Conservation (phyloP, 106 monocot genomes). For the Vanilla planifolia region DNA sequence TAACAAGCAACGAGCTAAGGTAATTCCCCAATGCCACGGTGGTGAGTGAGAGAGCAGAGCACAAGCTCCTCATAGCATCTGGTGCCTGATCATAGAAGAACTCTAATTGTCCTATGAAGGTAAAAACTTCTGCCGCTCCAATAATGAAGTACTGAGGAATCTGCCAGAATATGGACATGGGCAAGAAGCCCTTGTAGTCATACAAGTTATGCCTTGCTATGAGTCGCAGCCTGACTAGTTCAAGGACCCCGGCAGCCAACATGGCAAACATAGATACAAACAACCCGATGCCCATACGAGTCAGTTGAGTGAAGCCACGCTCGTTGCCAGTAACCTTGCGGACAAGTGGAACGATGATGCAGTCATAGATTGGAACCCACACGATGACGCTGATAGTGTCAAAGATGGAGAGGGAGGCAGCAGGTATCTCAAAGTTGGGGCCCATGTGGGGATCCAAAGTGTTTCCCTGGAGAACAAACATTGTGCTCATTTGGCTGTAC, state of each 20-base stretch:
- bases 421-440: constrained; percentile 19
- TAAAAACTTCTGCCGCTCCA: constrained; percentile 32
- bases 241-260: constrained; percentile 32
- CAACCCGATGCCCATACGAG: constrained; percentile 41
- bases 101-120: constrained; percentile 33
- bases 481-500: constrained; percentile 46
- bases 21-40: constrained; percentile 28
- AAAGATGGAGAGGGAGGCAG: constrained; percentile 28
- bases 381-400: constrained; percentile 38
- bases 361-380: constrained; percentile 38
- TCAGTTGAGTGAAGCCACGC: constrained; percentile 44
- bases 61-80: constrained; percentile 48
- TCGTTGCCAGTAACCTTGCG: constrained; percentile 27
- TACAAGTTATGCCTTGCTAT: constrained; percentile 20
- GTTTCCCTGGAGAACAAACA: constrained; percentile 45
- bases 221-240: constrained; percentile 23
- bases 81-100: constrained; percentile 62
- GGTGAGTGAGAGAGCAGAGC: constrained; percentile 29
- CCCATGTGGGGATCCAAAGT: constrained; percentile 37
- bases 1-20: constrained; percentile 35
- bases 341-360: constrained; percentile 17
- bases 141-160: constrained; percentile 43
- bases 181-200: constrained; percentile 18
- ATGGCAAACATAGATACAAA: constrained; percentile 35
- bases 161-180: constrained; percentile 46